phyloP scores from a whole-genome alignment of 345 rosid genomes.

The Carallia pectinifolia region DNA sequence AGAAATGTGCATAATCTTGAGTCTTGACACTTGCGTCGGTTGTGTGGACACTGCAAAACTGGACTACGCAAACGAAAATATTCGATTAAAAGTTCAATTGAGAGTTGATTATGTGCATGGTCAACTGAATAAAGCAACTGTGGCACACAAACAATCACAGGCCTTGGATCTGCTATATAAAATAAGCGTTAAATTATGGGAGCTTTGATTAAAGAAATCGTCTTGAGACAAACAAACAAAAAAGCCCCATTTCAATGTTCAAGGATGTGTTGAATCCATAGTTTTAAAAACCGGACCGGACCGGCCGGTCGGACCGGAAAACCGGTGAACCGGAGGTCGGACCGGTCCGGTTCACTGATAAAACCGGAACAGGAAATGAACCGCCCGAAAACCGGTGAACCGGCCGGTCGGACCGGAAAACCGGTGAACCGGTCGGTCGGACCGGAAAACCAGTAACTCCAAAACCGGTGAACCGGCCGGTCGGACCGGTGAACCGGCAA shows the following conservation, averaged over 20 bases:
- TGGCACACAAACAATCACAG: background rate
- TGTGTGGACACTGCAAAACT: background rate
- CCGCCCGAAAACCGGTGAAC: no score
- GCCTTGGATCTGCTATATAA: slow-evolving; percentile 28
- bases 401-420: no score
- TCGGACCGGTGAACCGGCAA: no score
- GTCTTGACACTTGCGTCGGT: background rate
- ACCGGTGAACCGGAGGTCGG: no score
- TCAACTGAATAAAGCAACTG: slow-evolving; percentile 5
- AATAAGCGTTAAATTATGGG: slow-evolving; percentile 10
- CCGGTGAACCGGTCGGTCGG: no score
- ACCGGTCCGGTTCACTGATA: no score
- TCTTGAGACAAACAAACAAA: background rate
- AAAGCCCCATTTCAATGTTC: slow-evolving; percentile 6
- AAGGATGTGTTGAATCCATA: background rate
- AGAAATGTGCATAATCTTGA: no score
- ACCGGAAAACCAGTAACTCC: no score
- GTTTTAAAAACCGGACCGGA: no score
- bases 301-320: no score
- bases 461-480: no score
- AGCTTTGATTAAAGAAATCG: background rate
- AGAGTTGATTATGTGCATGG: background rate
- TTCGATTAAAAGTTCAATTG: background rate
- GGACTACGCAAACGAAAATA: background rate
- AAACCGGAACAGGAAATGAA: no score